Percentiles rank a stretch among this genome's conserved stretches.
Conservation (phyloP, 192 early-diverging fungal genomes). For the Rhizoclosmatium sp. region DNA sequence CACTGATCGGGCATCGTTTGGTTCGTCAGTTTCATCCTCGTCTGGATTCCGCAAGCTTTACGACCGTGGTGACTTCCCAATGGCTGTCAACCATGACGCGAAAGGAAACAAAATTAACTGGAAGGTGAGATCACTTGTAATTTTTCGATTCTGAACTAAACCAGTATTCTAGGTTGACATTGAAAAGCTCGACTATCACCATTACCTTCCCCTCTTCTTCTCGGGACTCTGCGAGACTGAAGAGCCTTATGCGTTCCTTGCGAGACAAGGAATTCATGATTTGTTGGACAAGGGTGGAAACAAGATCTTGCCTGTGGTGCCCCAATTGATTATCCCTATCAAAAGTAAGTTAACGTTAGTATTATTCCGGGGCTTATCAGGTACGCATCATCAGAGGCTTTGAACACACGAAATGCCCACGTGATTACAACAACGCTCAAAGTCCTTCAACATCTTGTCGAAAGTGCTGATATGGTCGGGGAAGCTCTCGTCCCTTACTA, state of each 20-base stretch:
- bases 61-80: constrained; percentile 69
- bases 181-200: constrained; percentile 72
- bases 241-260: constrained; percentile 69
- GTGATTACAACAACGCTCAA: constrained; percentile 70
- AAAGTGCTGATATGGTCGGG: constrained; percentile 71
- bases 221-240: constrained; percentile 70
- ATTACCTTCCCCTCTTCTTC: constrained; percentile 73
- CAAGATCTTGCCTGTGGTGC: constrained; percentile 69
- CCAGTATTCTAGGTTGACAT: constrained; percentile 58
- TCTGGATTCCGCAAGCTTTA: constrained; percentile 66
- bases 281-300: constrained; percentile 68
- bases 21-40: neutral
- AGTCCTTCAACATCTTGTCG: constrained; percentile 68
- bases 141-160: neutral
- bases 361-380: neutral
- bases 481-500: constrained; percentile 72
- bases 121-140: constrained; percentile 50
- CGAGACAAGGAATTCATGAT: constrained; percentile 70
- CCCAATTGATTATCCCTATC: constrained; percentile 71
- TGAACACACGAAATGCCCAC: constrained; percentile 71
- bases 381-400: constrained; percentile 53
- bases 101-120: constrained; percentile 74
- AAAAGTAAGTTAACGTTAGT: constrained; percentile 50
- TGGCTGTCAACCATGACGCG: constrained; percentile 68
- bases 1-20: no score